Evolutionary conservation across 345 rosid genomes (phyloP).

Genomic region (Reutealis trisperma): DNA sequence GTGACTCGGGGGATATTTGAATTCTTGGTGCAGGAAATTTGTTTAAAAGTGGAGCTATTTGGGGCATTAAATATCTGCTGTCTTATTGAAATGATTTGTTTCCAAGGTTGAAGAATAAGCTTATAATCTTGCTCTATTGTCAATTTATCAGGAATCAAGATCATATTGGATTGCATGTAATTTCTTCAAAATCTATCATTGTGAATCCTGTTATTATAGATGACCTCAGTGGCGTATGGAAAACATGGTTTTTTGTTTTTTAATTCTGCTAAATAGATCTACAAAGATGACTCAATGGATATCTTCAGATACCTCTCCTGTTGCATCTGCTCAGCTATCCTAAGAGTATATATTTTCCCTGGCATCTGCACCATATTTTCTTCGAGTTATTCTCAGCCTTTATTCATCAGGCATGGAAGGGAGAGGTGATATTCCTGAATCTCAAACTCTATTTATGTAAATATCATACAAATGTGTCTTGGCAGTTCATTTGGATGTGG

Average conservation of each 20-base stretch:
- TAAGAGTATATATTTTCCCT: background rate
- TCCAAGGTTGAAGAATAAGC: constrained; percentile 13
- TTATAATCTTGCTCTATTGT: constrained; percentile 3
- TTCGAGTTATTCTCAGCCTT: constrained; percentile 1
- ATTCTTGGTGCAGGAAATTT: background rate
- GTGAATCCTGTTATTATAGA: constrained; percentile 2
- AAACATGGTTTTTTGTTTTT: background rate
- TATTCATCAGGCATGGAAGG: background rate
- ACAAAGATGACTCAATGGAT: background rate
- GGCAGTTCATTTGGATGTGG: background rate
- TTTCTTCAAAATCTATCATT: constrained; percentile 7
- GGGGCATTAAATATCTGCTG: background rate
- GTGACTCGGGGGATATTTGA: background rate
- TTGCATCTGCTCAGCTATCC: background rate
- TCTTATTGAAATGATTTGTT: background rate
- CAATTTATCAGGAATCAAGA: background rate
- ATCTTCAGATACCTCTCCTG: background rate
- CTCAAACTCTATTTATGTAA: background rate
- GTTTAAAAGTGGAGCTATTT: background rate
- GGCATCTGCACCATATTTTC: background rate
- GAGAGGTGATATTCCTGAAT: constrained; percentile 1
- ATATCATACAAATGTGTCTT: background rate
- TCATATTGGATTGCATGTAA: background rate
- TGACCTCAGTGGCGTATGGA: background rate
- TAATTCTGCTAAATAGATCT: background rate